Base-by-base conservation (phyloP, 1,139 yeast species). In the Chernovozyma sophiae-reginae region DNA sequence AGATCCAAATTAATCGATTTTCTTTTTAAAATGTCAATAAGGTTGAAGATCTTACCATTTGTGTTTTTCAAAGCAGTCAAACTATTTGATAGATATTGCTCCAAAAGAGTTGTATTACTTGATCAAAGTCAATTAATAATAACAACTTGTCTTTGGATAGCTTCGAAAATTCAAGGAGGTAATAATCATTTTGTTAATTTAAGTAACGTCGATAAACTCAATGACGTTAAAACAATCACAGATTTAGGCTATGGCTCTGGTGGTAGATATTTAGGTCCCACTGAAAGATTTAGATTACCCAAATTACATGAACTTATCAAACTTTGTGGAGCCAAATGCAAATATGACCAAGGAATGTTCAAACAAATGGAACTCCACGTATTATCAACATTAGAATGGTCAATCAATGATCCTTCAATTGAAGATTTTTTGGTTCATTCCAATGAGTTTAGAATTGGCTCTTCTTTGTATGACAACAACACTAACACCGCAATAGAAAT, bases 61-160 rank as follows among this genome's bases (percentile, higher is more conserved):
- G 79, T 79, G 16, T 77, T 76, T 48, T 74, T 66, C 56, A 75
- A 71, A 43, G 76, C 84, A 0, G 78, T 77, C 6, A 70, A 74
- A 43, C 60, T 79, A 32, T 78, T 80, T 47, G 86, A 80, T 53
- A 69, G 86, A 40, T 80, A 80, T 55, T 79, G 84, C 48, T 77
- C 81, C 42, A 78, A 77, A 52, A 62, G 86, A 49, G 72, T 79
- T 8, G 81, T 80, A 2, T 58, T 79, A 33, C 66, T 74, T 43
- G 81, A 75, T 42, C 86, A 79, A 60, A 68, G 78, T 7, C 83
- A 79, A 53, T 63, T 80, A 37, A 81, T 79, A 17, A 72, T 79
- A 31, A 76, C 82, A 31, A 79, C 86, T 16, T 80, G 86, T 52
- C 61, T 80, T 28, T 79, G 86, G 86, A 61, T 80, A 16, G 75